Base-by-base conservation (phyloP, 1,284 basidiomycete species). In the Ceratobasidium sp. region DNA sequence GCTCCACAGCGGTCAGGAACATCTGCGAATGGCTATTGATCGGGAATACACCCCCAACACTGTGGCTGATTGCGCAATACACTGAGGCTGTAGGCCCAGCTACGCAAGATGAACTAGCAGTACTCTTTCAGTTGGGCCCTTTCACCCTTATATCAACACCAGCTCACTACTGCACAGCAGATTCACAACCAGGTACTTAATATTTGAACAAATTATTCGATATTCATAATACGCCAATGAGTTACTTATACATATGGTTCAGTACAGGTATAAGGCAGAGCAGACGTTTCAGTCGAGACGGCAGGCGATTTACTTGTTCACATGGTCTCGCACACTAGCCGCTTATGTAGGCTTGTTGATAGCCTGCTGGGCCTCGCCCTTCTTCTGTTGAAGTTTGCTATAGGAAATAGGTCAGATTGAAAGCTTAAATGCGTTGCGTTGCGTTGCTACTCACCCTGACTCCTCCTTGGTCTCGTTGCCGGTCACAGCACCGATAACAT, bases 381-480 rank as follows among this genome's bases (percentile, higher is more conserved):
- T 89, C 78, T 89, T 87, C 26, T 90, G 84, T 75, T 83, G 83
- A 0, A 81, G 70, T 72, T 89, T 88, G 3, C 89, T 88, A 32
- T n/a, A 28, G 46, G 13, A 35, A 14, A 8, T 23, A 1, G 7
- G 0, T 2, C 18, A 35, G 5, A 26, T 11, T 3, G 11, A 30
- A 63, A 43, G 57, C n/a, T n/a, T n/a, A n/a, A n/a, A 38, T n/a
- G 14, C 9, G 23, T 49, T 26, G 11, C 6, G 7, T 13, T 59
- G 7, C 6, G 1, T 77, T 80, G 79, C 28, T 72, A 77, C 84
- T 79, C 77, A 85, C 90, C 73, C 90, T 21, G 82, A 63, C 28
- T 80, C 77, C 79, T 92, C 85, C 79, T 92, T 87, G 41, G 83
- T 73, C 78, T 87, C 87, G 80, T 92, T 91, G 44, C 89, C 91